Conservation (phyloP, 192 early-diverging fungal genomes). For the Backusella parvicylindrica region DNA sequence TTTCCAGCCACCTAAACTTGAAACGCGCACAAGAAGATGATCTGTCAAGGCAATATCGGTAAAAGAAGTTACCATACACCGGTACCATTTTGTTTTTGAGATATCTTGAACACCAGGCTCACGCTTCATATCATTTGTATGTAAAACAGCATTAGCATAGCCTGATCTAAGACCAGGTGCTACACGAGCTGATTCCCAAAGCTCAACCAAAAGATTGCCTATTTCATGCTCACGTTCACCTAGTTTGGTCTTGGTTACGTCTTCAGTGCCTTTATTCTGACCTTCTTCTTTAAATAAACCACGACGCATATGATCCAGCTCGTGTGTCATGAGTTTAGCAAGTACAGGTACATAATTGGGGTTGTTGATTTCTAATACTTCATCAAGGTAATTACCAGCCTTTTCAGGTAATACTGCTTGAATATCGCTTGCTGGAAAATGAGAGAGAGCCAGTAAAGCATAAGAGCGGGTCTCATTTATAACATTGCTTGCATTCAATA, state of each 20-base stretch:
- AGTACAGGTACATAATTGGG: constrained; percentile 35
- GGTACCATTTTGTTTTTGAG: constrained; percentile 33
- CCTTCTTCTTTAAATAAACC: constrained; percentile 43
- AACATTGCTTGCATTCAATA: constrained; percentile 27
- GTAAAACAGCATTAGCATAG: constrained; percentile 37
- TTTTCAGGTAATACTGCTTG: constrained; percentile 33
- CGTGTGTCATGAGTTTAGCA: constrained; percentile 44
- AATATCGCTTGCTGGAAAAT: constrained; percentile 43
- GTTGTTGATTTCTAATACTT: neutral
- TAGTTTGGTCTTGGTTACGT: neutral
- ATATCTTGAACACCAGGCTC: constrained; percentile 11
- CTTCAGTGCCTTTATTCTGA: neutral
- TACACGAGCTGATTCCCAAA: constrained; percentile 46
- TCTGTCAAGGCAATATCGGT: constrained; percentile 50
- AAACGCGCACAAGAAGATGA: constrained; percentile 46
- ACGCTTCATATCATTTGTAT: neutral
- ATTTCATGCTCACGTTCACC: constrained; percentile 3
- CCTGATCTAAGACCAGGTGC: constrained; percentile 50
- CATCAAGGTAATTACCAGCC: constrained; percentile 25
- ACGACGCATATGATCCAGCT: constrained; percentile 49
- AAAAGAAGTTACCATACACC: constrained; percentile 44
- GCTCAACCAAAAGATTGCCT: constrained; percentile 26
- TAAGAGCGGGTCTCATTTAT: constrained; percentile 22
- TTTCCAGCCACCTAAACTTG: constrained; percentile 39
- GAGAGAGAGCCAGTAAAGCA: constrained; percentile 38